Evolutionary conservation across 805 yeast species (phyloP), one percentile per base, ranked within the genome.

Genomic region (Pichia insulana): DNA sequence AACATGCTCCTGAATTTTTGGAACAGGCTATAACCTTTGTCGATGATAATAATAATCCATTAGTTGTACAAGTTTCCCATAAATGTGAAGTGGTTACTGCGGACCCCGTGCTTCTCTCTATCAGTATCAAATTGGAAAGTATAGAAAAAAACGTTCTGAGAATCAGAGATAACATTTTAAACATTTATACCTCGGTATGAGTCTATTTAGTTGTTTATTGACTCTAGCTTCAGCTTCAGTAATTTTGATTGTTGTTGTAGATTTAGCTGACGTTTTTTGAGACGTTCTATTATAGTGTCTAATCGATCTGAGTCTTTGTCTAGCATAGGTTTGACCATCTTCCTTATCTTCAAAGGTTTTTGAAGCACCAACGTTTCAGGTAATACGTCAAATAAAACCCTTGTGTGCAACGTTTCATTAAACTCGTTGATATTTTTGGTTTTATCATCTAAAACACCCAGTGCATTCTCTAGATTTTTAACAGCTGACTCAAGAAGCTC

Each of bases 91-190:
- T 79, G 3, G 69, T 76, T 22, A 72, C 81, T 3, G 78, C 83
- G 19, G 90, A 83, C 52, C 89, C 89, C 2, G 68, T 75, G 8
- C 57, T 83, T 41, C 65, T 81, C 31, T 74, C 82, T 39, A 71
- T 80, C 2, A 70, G 76, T 48, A 72, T 83, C 5, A 82, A 82
- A 52, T 63, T 83, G 46, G 81, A 72, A 42, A 73, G 80, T 36
- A 59, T 82, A 33, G 85, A 81, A 54, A 70, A 70, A 45, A 59
- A 69, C 38, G 59, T 73, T 18, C 55, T 65, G 44, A 61, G 68
- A 16, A 41, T 56, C 8, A 31, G 46, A 19, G 57, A 52, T 20
- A 57, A 57, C 34, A 26, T 43, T 7, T 25, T 31, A 3, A 43
- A 39, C 18, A 30, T 43, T 6, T 39, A 43, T 17, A 19, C 16